Percentiles rank a stretch among this genome's conserved stretches.
Conservation (phyloP, 768 basidiomycete species). For the Pholiota molesta region DNA sequence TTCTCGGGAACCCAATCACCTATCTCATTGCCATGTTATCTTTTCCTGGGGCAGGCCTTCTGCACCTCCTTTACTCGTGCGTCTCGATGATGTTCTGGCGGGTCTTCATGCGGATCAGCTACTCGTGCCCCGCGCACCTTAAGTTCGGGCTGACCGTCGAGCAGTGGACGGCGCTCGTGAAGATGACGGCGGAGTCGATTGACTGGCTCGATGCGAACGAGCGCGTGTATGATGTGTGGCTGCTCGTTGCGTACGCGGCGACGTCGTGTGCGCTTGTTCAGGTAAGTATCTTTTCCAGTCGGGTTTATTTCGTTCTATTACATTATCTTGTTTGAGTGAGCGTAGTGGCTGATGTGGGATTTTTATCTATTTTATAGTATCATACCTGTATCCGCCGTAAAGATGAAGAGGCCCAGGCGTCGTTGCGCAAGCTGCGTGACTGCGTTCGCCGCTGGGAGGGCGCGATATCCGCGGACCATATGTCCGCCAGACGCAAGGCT, state of each 20-base stretch:
- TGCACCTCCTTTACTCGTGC: slow-evolving; percentile 87
- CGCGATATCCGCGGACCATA: slow-evolving; percentile 88
- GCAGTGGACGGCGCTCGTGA: slow-evolving; percentile 75
- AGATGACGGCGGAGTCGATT: slow-evolving; percentile 77
- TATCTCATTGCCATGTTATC: too few species aligned
- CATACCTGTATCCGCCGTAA: slow-evolving; percentile 90
- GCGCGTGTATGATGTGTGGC: slow-evolving; percentile 81
- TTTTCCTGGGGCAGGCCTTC: slow-evolving; percentile 60
- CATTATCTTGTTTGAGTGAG: too few species aligned
- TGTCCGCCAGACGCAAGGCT: slow-evolving; percentile 91
- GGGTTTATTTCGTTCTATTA: too few species aligned
- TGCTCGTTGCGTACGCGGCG: slow-evolving; percentile 84
- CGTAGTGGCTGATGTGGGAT: too few species aligned
- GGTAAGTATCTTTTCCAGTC: slow-evolving; percentile 42
- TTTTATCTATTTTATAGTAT: slow-evolving; percentile 54
- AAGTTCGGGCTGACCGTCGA: slow-evolving; percentile 84
- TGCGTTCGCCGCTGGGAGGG: slow-evolving; percentile 88
- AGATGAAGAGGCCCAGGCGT: slow-evolving; percentile 72
- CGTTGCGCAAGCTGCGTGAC: slow-evolving; percentile 80
- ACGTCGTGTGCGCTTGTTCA: slow-evolving; percentile 91
- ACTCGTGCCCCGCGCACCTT: slow-evolving; percentile 86
- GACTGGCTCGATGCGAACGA: slow-evolving; percentile 90
- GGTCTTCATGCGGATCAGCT: slow-evolving; percentile 97
- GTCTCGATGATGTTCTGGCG: slow-evolving; percentile 98
- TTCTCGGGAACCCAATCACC: too few species aligned